These are phyloP conservation scores for Neurospora sp. DNA, from an alignment of 495 filamentous ascomycete genomes.

Conservation along the genomic window DNA sequence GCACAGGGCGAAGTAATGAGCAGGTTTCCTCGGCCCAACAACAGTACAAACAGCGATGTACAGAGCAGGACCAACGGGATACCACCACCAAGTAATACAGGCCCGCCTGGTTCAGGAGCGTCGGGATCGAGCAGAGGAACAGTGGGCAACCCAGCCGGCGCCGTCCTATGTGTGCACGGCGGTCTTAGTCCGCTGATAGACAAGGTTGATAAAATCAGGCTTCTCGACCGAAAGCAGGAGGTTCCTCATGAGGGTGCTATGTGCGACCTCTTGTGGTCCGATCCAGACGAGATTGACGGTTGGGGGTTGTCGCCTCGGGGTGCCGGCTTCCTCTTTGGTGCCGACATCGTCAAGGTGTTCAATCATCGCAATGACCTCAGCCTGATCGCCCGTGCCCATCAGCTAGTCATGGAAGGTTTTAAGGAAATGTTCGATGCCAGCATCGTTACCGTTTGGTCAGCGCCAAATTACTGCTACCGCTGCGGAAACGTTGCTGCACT, in stretches of 20 bases:
- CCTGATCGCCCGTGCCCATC: conserved; percentile 87
- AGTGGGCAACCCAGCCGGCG: conserved; percentile 57
- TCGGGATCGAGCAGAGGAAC: conserved; percentile 55
- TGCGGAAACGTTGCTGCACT: conserved; percentile 97
- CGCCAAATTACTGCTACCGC: conserved; percentile 96
- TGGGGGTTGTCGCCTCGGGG: conserved; percentile 94
- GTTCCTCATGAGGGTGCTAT: conserved; percentile 98
- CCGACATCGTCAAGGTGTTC: conserved; percentile 91
- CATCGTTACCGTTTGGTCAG: conserved; percentile 95
- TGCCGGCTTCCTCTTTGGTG: conserved; percentile 92
- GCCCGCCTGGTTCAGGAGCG: conserved; percentile 71
- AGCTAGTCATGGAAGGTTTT: conserved; percentile 98
- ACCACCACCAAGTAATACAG: conserved; percentile 38
- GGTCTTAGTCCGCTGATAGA: conserved; percentile 88
- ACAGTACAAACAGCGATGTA: conserved; percentile 12
- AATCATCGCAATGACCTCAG: conserved; percentile 88
- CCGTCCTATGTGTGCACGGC: conserved; percentile 92
- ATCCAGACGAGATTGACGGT: conserved; percentile 96
- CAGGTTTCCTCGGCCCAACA: conserved; percentile 49
- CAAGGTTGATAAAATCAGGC: conserved; percentile 87
- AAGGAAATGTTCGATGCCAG: conserved; percentile 97
- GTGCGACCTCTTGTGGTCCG: conserved; percentile 97
- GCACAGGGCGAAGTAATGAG: conserved; percentile 58
- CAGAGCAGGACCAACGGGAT: conserved; percentile 32
- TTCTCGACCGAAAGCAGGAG: conserved; percentile 95